Conservation (phyloP, 805 yeast genomes). For the Candida hungchunana region DNA sequence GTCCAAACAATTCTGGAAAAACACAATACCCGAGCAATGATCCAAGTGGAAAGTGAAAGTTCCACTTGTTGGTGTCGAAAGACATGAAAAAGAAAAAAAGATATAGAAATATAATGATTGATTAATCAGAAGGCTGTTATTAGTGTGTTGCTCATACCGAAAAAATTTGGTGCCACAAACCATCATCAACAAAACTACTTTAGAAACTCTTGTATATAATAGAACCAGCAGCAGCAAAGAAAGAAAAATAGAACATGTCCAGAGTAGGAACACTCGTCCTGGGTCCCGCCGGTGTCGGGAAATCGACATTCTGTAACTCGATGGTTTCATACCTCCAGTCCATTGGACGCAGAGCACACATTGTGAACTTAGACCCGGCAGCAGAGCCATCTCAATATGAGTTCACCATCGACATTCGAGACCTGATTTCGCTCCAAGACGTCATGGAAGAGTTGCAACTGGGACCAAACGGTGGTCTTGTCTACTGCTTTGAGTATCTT, state of each 20-base stretch:
- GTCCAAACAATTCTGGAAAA: constrained; percentile 51
- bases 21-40: constrained; percentile 48
- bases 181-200: neutral
- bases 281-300: constrained; percentile 99
- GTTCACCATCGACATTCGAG: constrained; percentile 89
- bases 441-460: constrained; percentile 91
- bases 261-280: constrained; percentile 89
- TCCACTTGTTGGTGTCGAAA: constrained; percentile 68
- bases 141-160: constrained; percentile 1
- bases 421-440: constrained; percentile 83
- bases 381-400: constrained; percentile 92
- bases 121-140: neutral
- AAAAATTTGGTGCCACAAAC: neutral
- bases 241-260: constrained; percentile 53
- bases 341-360: constrained; percentile 88
- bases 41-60: constrained; percentile 64
- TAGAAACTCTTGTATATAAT: neutral
- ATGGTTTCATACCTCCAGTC: constrained; percentile 84
- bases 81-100: too few species aligned
- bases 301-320: constrained; percentile 85
- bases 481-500: constrained; percentile 91
- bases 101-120: neutral
- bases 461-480: constrained; percentile 93
- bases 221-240: neutral
- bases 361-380: constrained; percentile 95